Base-by-base conservation (phyloP, 257 asterid species). In the Leonotis leonurus region DNA sequence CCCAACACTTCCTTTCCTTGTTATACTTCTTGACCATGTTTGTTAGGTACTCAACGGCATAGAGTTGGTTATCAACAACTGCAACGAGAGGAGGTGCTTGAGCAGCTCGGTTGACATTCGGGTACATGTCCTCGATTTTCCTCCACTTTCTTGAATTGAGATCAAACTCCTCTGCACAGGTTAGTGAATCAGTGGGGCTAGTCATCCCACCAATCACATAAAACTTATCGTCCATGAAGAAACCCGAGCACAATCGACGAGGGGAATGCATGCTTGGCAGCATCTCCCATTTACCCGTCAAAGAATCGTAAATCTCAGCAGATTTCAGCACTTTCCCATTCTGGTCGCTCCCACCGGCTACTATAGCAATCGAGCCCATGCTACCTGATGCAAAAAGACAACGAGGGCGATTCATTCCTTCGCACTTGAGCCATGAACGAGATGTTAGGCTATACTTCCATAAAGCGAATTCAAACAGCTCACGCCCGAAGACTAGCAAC, bases 31-130 rank as follows among this genome's bases (percentile, higher is more conserved):
- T 90, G 51, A 90, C 85, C 95, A 87, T 87, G 74, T 90, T 90
- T 33, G 94, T 84, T 41, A 69, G 68, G 75, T 86, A 86, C 69
- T 89, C 97, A 29, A 89, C 87, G 3, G 84, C 94, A 41, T 87
- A 89, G 14, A 87, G 88, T 56, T 77, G 78, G 75, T 89, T 78
- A 32, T 78, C 74, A 35, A 87, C 94, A 24, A 89, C 97, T 13
- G 97, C 97, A 50, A 89, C 92, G 44, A 89, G 95, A 13, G 97
- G 97, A 12, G 97, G 97, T 14, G 97, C 97, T 64, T 86, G 95
- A 6, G 95, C 92, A 44, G 90, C 95, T 45, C 83, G 80, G 63
- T 78, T 84, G 20, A 87, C 86, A n/a, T 83, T 81, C 4, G 97
- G 97, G 58, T 79, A 87, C 94, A 89, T 85, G 27, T 81, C 83